These are phyloP conservation scores for Alternaria infectoria DNA, from an alignment of 2,329 filamentous ascomycete genomes.

Conservation along the genomic window DNA sequence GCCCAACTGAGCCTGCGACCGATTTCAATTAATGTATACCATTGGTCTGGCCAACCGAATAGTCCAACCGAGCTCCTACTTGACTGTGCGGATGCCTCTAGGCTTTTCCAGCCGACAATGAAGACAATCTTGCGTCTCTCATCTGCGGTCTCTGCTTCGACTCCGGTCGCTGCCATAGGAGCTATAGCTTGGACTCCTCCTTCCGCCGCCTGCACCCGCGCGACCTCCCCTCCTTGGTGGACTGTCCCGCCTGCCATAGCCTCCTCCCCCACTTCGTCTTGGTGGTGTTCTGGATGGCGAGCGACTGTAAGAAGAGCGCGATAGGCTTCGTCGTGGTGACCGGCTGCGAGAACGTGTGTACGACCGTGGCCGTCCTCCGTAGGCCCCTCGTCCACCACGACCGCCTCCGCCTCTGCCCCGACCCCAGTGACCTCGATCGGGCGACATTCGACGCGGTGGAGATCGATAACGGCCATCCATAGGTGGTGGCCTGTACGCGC, in stretches of 20 bases:
- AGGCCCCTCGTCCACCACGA: slow-evolving; percentile 40
- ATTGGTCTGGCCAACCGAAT: background rate
- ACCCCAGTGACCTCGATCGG: slow-evolving; percentile 29
- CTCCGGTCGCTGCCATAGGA: slow-evolving; percentile 66
- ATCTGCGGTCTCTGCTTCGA: slow-evolving; percentile 47
- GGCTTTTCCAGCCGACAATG: background rate
- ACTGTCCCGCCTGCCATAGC: slow-evolving; percentile 19
- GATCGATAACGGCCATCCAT: slow-evolving; percentile 44
- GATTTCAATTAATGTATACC: background rate
- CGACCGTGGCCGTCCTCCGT: slow-evolving; percentile 36
- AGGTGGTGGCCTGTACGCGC: slow-evolving; percentile 45
- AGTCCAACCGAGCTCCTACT: background rate
- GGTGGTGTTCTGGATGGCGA: slow-evolving; percentile 46
- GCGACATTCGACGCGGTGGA: slow-evolving; percentile 47
- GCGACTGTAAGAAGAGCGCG: slow-evolving; percentile 50
- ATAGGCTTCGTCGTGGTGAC: slow-evolving; percentile 50
- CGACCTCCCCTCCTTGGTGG: slow-evolving; percentile 22
- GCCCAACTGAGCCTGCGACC: background rate
- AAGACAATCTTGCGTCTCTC: background rate
- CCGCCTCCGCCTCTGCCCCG: slow-evolving; percentile 41
- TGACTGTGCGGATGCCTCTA: background rate
- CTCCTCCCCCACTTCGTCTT: slow-evolving; percentile 26
- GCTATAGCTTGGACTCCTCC: slow-evolving; percentile 67
- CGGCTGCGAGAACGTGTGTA: slow-evolving; percentile 50
- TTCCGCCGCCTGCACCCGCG: slow-evolving; percentile 36